Evolutionary conservation across 768 basidiomycete species (phyloP).

Genomic region (Pisolithus marmoratus): DNA sequence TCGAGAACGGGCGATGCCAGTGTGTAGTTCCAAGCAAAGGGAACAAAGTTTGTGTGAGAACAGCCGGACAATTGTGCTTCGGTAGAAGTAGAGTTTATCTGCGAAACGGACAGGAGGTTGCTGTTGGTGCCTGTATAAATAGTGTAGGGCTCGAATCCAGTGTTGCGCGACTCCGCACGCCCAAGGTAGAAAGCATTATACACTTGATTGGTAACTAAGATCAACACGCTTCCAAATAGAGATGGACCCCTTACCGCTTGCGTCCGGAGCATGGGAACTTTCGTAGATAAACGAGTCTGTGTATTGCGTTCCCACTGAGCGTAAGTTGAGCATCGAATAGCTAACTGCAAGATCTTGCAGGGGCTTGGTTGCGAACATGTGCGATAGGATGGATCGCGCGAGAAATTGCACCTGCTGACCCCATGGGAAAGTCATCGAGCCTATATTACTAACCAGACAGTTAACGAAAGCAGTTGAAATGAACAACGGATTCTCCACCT

Average conservation of each 20-base stretch:
- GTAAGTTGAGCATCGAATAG: slow-evolving; percentile 5
- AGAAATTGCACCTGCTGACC: slow-evolving; percentile 3
- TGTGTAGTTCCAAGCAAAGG: slow-evolving; percentile 8
- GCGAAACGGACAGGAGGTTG: slow-evolving; percentile 1
- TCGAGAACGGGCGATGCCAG: neutral
- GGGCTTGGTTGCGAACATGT: slow-evolving; percentile 11
- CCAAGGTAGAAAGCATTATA: slow-evolving; percentile 8
- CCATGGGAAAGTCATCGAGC: slow-evolving; percentile 8
- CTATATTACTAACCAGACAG: neutral
- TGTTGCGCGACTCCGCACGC: slow-evolving; percentile 4
- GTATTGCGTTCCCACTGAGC: neutral
- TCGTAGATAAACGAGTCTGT: slow-evolving; percentile 2
- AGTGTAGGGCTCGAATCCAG: slow-evolving; percentile 6
- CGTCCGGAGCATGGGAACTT: slow-evolving; percentile 5
- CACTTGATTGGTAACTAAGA: neutral
- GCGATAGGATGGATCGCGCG: slow-evolving; percentile 6
- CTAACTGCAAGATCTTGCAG: slow-evolving; percentile 4
- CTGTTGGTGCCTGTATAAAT: slow-evolving; percentile 8
- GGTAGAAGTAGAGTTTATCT: slow-evolving; percentile 1
- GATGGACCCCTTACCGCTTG: slow-evolving; percentile 1
- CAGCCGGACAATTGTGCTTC: slow-evolving; percentile 7
- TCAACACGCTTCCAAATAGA: no score
- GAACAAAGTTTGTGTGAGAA: neutral
- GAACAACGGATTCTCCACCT: neutral
- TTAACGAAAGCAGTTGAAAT: neutral